These are phyloP conservation scores for Cyanodermella asteris DNA, from an alignment of 2,329 filamentous ascomycete genomes.

Conservation along the genomic window DNA sequence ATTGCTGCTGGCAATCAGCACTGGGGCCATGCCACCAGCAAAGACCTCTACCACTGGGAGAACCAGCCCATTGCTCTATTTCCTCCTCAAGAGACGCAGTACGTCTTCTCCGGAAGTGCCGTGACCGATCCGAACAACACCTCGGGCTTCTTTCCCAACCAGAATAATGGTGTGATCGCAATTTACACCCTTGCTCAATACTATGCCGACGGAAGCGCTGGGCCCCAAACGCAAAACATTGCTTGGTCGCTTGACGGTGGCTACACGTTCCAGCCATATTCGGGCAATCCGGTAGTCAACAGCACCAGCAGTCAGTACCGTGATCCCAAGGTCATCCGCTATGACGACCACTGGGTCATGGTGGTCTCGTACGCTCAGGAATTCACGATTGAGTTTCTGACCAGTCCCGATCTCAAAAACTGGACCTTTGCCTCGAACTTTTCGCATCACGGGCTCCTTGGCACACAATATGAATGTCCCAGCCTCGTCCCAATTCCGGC, in stretches of 20 bases:
- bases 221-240: conserved; percentile 33
- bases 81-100: conserved; percentile 22
- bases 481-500: conserved; percentile 37
- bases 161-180: conserved; percentile 40
- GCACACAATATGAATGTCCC: conserved; percentile 40
- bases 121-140: conserved; percentile 43
- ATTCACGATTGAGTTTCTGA: conserved; percentile 38
- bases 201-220: conserved; percentile 12
- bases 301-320: conserved; percentile 35
- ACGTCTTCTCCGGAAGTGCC: conserved; percentile 32
- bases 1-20: conserved; percentile 36
- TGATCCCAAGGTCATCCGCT: conserved; percentile 43
- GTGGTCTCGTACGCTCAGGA: conserved; percentile 13
- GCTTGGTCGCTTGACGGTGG: conserved; percentile 41
- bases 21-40: conserved; percentile 44
- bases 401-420: conserved; percentile 33
- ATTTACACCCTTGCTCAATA: conserved; percentile 25
- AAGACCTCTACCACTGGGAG: conserved; percentile 40
- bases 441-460: conserved; percentile 28
- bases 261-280: conserved; percentile 38
- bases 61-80: conserved; percentile 42
- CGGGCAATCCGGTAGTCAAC: conserved; percentile 36
- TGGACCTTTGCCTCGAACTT: conserved; percentile 41
- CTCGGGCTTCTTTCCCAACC: conserved; percentile 40
- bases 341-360: conserved; percentile 16